phyloP scores from a whole-genome alignment of 257 asterid genomes.

The Pogostemon cablin region DNA sequence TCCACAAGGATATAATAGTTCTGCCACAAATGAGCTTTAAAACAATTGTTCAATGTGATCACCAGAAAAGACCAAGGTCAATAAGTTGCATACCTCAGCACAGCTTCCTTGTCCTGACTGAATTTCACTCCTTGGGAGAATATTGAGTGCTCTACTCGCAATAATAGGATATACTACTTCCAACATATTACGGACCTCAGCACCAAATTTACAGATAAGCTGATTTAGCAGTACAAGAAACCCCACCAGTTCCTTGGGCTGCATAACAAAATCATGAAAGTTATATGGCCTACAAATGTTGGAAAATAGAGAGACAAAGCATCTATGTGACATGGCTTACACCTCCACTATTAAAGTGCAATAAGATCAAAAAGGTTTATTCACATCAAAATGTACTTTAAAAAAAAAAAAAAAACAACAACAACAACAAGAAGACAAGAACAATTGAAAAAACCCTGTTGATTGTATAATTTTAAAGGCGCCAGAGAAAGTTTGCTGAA shows the following conservation, averaged over 20 bases:
- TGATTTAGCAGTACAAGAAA: slow-evolving; percentile 83
- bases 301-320: neutral
- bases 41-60: neutral
- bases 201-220: slow-evolving; percentile 86
- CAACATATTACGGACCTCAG: slow-evolving; percentile 67
- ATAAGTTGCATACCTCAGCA: slow-evolving; percentile 66
- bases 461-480: neutral
- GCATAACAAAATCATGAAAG: slow-evolving; percentile 39
- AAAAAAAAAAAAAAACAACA: neutral
- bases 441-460: neutral
- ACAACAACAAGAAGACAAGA: no score
- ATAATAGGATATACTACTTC: slow-evolving; percentile 85
- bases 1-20: no score
- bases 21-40: neutral
- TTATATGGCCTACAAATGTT: slow-evolving; percentile 13
- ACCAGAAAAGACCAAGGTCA: slow-evolving; percentile 17
- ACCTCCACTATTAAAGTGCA: neutral
- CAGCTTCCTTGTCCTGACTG: slow-evolving; percentile 80
- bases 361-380: neutral
- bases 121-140: slow-evolving; percentile 73
- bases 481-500: neutral
- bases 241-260: slow-evolving; percentile 93
- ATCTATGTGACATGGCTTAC: neutral
- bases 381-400: slow-evolving; percentile 13
- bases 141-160: slow-evolving; percentile 63